Conservation (phyloP, 495 filamentous ascomycete genomes). For the Aspergillus ellipticus region DNA sequence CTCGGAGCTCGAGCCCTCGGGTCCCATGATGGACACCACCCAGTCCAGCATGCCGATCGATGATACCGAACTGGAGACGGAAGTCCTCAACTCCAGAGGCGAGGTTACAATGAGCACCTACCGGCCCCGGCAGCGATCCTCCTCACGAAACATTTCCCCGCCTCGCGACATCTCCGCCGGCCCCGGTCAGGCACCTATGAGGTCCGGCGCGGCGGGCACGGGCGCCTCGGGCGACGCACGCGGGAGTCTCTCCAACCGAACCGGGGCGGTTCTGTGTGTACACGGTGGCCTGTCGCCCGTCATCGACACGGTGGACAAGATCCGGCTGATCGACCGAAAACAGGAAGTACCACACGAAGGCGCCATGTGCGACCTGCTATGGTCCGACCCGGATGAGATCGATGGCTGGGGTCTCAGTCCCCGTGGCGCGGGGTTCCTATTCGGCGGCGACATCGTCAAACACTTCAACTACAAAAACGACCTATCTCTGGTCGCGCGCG, state of each 20-base stretch:
- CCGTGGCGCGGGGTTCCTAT: constrained; percentile 92
- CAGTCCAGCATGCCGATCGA: constrained; percentile 46
- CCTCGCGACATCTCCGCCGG: constrained; percentile 45
- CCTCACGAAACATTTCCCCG: constrained; percentile 40
- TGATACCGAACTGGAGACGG: constrained; percentile 80
- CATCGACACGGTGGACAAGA: constrained; percentile 93
- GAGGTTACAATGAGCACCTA: constrained; percentile 71
- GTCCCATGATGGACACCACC: constrained; percentile 35
- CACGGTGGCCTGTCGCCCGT: constrained; percentile 90
- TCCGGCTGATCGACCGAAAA: constrained; percentile 90
- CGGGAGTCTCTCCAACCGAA: constrained; percentile 57
- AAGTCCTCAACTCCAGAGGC: constrained; percentile 79
- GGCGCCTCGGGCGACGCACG: constrained; percentile 64
- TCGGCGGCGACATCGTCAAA: constrained; percentile 94
- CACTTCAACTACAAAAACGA: constrained; percentile 92
- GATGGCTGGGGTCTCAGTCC: constrained; percentile 96
- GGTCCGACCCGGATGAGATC: constrained; percentile 98
- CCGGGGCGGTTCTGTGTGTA: constrained; percentile 88
- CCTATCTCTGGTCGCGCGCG: constrained; percentile 84
- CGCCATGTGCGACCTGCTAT: constrained; percentile 96
- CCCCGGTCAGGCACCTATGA: constrained; percentile 31
- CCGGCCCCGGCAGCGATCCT: constrained; percentile 40
- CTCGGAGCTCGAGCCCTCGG: constrained; percentile 58
- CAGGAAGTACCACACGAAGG: constrained; percentile 98
- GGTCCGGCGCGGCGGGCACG: constrained; percentile 73